Conservation (phyloP, 345 rosid genomes). For the Corymbia maculata region DNA sequence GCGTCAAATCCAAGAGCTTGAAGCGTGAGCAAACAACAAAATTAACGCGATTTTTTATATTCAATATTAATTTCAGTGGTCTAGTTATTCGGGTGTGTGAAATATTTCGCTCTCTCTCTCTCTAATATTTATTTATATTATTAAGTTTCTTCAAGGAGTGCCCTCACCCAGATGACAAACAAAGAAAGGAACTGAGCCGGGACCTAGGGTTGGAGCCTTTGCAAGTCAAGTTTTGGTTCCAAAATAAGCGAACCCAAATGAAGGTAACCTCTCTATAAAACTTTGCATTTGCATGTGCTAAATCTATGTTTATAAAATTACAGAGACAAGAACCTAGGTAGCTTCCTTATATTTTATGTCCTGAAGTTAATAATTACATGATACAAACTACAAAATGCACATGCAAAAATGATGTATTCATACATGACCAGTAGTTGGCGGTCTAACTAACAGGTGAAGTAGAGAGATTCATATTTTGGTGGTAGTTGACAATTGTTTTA, state of each 20-base stretch:
- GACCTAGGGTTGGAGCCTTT: conserved; percentile 72
- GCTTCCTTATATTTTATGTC: not conserved
- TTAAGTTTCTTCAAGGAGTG: conserved; percentile 84
- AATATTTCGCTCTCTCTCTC: not conserved
- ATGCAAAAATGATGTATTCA: not conserved
- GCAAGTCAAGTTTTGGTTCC: conserved; percentile 97
- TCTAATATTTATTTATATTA: not conserved
- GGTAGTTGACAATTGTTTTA: not conserved
- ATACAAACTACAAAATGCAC: not conserved
- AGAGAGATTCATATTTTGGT: not conserved
- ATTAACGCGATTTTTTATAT: not conserved
- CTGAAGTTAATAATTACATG: not conserved
- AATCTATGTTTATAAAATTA: not conserved
- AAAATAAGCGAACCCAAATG: conserved; percentile 96
- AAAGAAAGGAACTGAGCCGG: conserved; percentile 78
- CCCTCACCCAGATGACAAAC: conserved; percentile 96
- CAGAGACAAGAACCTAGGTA: not conserved
- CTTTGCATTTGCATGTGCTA: not conserved
- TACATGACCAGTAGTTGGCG: not conserved
- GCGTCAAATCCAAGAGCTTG: conserved; percentile 92
- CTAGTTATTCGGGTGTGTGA: not conserved
- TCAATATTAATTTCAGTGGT: not conserved
- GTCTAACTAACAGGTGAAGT: not conserved
- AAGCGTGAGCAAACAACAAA: conserved; percentile 42
- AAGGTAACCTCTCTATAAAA: conserved; percentile 37